Evolutionary conservation across 2,329 filamentous ascomycete genomes (phyloP).

Genomic region (Paraphaeosphaeria minitans): DNA sequence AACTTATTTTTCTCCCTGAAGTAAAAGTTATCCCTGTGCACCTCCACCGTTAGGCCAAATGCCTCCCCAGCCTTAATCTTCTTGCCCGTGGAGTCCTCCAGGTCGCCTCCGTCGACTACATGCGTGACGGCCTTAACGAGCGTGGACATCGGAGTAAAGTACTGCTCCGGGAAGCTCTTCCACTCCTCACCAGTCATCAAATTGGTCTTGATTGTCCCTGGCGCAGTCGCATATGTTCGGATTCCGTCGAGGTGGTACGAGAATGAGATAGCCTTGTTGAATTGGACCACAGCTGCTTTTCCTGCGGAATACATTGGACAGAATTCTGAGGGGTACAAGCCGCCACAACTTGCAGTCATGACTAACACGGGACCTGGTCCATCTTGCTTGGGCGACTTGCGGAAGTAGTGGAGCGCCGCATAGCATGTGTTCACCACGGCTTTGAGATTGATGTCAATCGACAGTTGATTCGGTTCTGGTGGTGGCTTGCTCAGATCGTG

Average conservation of each 20-base stretch:
- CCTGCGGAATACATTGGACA: conserved; percentile 36
- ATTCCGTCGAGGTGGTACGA: conserved; percentile 44
- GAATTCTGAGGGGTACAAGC: conserved; percentile 45
- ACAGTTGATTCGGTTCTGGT: conserved; percentile 40
- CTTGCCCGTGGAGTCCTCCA: conserved; percentile 31
- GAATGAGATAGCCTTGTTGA: conserved; percentile 46
- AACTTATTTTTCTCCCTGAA: conserved; percentile 26
- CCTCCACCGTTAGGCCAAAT: conserved; percentile 36
- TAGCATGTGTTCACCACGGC: conserved; percentile 47
- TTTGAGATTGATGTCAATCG: conserved; percentile 47
- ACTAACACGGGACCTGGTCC: conserved; percentile 33
- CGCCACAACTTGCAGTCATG: conserved; percentile 47
- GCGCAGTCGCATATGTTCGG: conserved; percentile 48
- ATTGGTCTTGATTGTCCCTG: conserved; percentile 46
- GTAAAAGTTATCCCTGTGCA: conserved; percentile 35
- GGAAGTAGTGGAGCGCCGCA: conserved; percentile 52
- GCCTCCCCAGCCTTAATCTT: conserved; percentile 26
- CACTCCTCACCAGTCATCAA: conserved; percentile 41
- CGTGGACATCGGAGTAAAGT: conserved; percentile 41
- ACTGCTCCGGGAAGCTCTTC: conserved; percentile 40
- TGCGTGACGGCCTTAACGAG: conserved; percentile 36
- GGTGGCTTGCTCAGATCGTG: conserved; percentile 35
- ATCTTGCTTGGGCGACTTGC: conserved; percentile 26
- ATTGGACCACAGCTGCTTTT: conserved; percentile 48
- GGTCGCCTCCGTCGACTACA: conserved; percentile 37